Base-by-base conservation (phyloP, 371 early-diverging fungal species). In the Mortierella sp. region DNA sequence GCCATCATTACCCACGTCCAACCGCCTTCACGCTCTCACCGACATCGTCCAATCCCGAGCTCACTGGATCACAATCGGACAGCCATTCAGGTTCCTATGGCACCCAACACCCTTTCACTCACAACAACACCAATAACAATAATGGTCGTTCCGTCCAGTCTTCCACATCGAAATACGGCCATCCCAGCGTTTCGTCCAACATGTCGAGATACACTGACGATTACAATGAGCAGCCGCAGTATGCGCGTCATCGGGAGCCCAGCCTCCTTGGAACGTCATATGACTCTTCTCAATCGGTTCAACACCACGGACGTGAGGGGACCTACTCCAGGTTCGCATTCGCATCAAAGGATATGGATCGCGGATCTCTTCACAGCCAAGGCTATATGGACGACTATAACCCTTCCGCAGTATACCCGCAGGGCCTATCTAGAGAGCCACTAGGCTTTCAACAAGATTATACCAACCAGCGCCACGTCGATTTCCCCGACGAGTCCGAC, bases 71-170 rank as follows among this genome's bases (percentile, higher is more conserved):
- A 0, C 86, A 82, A 14, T 75, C 86, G 6, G 87, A 86, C n/a
- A 86, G 87, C 49, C 87, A 86, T n/a, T 86, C 86, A 24, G 86
- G 82, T 3, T 84, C 85, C 2, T 84, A 74, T 49, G 79, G 79
- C 12, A 79, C 79, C 3, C 81, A 81, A 21, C 82, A 77, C 0
- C 78, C 80, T 8, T 14, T n/a, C 41, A 35, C 54, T 54, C 16
- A 65, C 43, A 71, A 80, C 35, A 24, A 24, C 43, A 63, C 5
- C 63, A 63, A 35, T 27, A n/a, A 29, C 49, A 43, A 56, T 74
- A 43, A 27, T 3, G 72, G 49, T 29, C 74, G 16, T 7, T 27
- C 54, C 71, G 38, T 54, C 18, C 49, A 18, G 41, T 38, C 32
- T 3, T 27, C 72, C 6, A n/a, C 44, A 4, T 38, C 74, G 7